These are phyloP conservation scores for Lagenidium giganteum DNA, from an alignment of 352 stramenopile species.

Conservation along the genomic window DNA sequence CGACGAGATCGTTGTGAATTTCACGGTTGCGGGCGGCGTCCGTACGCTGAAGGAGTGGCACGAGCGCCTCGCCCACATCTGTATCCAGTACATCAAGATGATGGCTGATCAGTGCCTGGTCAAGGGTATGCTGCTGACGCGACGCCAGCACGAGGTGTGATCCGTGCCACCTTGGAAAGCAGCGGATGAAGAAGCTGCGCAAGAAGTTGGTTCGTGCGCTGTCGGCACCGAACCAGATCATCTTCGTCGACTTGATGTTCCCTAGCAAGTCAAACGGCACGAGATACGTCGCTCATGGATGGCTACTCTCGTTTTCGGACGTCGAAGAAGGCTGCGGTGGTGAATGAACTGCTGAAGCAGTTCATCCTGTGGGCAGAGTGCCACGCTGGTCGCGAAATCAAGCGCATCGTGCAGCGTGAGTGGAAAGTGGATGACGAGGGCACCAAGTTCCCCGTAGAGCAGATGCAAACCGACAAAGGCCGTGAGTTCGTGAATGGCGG, in stretches of 20 bases:
- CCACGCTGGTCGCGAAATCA: too few species aligned
- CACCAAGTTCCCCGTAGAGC: too few species aligned
- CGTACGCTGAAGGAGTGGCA: slow-evolving; percentile 6
- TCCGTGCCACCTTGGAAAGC: slow-evolving; percentile 12
- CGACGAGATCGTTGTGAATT: slow-evolving; percentile 9
- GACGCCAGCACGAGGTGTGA: slow-evolving; percentile 7
- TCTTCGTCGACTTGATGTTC: slow-evolving; percentile 11
- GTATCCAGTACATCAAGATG: slow-evolving; percentile 7
- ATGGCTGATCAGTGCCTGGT: slow-evolving; percentile 12
- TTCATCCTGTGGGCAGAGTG: neutral
- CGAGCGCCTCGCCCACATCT: slow-evolving; percentile 2
- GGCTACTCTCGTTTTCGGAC: slow-evolving; percentile 4
- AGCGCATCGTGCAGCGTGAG: too few species aligned
- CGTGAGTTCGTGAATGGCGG: slow-evolving; percentile 4
- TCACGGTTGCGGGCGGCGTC: slow-evolving; percentile 7
- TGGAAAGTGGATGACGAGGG: too few species aligned
- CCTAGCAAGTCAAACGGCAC: slow-evolving; percentile 4
- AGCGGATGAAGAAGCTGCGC: slow-evolving; percentile 3
- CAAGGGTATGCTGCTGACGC: slow-evolving; percentile 11
- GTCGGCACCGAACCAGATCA: slow-evolving; percentile 5
- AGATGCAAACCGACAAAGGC: slow-evolving; percentile 11
- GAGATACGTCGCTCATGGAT: slow-evolving; percentile 7
- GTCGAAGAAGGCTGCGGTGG: too few species aligned
- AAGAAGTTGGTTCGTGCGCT: slow-evolving; percentile 7
- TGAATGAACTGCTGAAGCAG: slow-evolving; percentile 6